Evolutionary conservation across 306 rosid species (phyloP).

Genomic region (Luffa acutangula): DNA sequence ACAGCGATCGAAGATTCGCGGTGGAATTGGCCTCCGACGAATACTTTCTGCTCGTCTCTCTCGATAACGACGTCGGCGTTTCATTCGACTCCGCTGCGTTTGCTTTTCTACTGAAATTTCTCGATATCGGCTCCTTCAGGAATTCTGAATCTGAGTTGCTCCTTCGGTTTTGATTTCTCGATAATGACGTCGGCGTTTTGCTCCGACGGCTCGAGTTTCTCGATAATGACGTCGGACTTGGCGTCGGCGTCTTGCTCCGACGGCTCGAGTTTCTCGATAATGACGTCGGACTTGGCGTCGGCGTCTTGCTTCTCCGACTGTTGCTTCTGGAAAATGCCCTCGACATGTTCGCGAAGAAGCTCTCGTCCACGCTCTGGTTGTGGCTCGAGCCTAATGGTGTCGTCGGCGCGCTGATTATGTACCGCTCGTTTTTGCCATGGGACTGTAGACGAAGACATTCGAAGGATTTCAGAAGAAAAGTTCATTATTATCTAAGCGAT

Average conservation of each 20-base stretch:
- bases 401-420: slow-evolving; percentile 19
- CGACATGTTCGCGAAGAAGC: slow-evolving; percentile 24
- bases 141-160: slow-evolving; percentile 10
- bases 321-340: slow-evolving; percentile 15
- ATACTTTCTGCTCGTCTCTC: neutral
- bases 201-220: slow-evolving; percentile 26
- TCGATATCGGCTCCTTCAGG: neutral
- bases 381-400: slow-evolving; percentile 12
- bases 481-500: neutral
- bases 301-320: slow-evolving; percentile 57
- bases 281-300: slow-evolving; percentile 31
- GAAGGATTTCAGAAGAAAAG: neutral
- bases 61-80: neutral
- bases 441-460: neutral
- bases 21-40: slow-evolving; percentile 10
- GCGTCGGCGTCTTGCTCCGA: slow-evolving; percentile 53
- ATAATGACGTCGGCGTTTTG: slow-evolving; percentile 18
- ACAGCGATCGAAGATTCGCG: slow-evolving; percentile 15
- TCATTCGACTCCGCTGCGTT: neutral
- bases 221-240: slow-evolving; percentile 25
- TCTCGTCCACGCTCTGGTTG: slow-evolving; percentile 37
- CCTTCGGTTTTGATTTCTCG: neutral
- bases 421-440: slow-evolving; percentile 2
- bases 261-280: slow-evolving; percentile 27
- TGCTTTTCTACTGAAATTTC: neutral